Conservation (phyloP, 164 flowering plant genomes). For the Buxus sempervirens region DNA sequence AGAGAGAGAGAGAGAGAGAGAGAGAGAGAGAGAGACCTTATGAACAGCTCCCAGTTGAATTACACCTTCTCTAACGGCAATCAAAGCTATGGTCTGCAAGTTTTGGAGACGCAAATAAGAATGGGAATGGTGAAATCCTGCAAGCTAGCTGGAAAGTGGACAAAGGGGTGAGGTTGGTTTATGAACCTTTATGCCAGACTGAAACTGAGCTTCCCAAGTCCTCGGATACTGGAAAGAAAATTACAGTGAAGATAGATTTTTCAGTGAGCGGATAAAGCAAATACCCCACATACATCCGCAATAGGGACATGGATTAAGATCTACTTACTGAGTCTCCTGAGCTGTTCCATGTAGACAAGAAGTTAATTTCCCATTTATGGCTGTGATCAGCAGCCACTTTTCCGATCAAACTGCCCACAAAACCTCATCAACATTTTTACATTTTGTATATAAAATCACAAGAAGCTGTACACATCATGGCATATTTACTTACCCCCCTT, state of each 20-base stretch:
- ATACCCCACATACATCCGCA: background rate
- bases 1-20: slow-evolving; percentile 19
- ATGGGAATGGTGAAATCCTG: background rate
- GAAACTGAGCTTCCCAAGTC: slow-evolving; percentile 99
- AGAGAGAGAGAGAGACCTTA: slow-evolving; percentile 47
- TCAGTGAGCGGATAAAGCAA: background rate
- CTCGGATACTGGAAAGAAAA: slow-evolving; percentile 67
- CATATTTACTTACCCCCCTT: slow-evolving; percentile 61
- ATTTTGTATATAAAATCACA: background rate
- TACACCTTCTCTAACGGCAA: slow-evolving; percentile 96
- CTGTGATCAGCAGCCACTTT: slow-evolving; percentile 97
- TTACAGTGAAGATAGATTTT: background rate
- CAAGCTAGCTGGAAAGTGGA: background rate
- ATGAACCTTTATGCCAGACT: slow-evolving; percentile 86
- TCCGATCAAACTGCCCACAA: slow-evolving; percentile 69
- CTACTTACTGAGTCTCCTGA: slow-evolving; percentile 73
- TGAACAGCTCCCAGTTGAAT: slow-evolving; percentile 81
- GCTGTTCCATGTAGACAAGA: slow-evolving; percentile 91
- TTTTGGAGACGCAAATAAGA: slow-evolving; percentile 9
- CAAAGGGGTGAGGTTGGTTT: slow-evolving; percentile 1
- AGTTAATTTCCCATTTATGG: slow-evolving; percentile 88
- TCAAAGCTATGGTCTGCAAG: slow-evolving; percentile 88
- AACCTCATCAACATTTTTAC: slow-evolving; percentile 1
- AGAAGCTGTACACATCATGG: background rate
- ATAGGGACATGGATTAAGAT: background rate